Base-by-base conservation (phyloP, 1,284 basidiomycete genomes). In the Ganoderma meredithae region DNA sequence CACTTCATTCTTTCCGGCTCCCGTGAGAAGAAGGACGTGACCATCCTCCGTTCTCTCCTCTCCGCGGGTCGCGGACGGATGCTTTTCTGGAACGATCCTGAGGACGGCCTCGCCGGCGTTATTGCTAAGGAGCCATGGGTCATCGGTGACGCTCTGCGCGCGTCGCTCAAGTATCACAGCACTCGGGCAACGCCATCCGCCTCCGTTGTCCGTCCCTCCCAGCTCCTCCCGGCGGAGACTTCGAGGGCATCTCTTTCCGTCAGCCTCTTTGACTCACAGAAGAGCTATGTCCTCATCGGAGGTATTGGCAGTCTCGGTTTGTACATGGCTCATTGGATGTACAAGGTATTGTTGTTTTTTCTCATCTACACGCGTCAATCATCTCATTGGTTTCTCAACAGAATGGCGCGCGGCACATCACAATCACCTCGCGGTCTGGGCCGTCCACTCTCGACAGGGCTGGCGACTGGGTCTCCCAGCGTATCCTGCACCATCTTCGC, bases 341-440 rank as follows among this genome's bases (percentile, higher is more conserved):
- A 82, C 70, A 65, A 80, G 75, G 83, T 82, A 33, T 64, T 62
- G 65, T 39, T 9, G 65, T 39, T 9, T n/a, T 3, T 43, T 25
- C 7, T 31, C 40, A 5, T 27, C 39, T 25, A 9, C 19, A 3
- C 65, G 47, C 7, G 12, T 39, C 19, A 8, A 33, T 13, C 25
- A 27, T 17, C 36, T 27, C 22, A 27, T 25, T 55, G 36, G 19
- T n/a, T 19, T 43, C 36, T 64, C 55, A 61, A 7, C 61, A 84
- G 82, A 73, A 79, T 36, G 83, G 83, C 31, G 83, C 82, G 15
- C 75, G 78, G 5, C 68, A 78, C 52, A 78, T 84, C 17, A 68
- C 81, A 19, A 65, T 83, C 3, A 82, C 83, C 0, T 84, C 82
- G 0, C 79, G 82, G 5, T 76, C 77, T 7, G 83, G 82, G 8